phyloP scores from a whole-genome alignment of 257 asterid genomes.

The Schizonepeta tenuifolia region DNA sequence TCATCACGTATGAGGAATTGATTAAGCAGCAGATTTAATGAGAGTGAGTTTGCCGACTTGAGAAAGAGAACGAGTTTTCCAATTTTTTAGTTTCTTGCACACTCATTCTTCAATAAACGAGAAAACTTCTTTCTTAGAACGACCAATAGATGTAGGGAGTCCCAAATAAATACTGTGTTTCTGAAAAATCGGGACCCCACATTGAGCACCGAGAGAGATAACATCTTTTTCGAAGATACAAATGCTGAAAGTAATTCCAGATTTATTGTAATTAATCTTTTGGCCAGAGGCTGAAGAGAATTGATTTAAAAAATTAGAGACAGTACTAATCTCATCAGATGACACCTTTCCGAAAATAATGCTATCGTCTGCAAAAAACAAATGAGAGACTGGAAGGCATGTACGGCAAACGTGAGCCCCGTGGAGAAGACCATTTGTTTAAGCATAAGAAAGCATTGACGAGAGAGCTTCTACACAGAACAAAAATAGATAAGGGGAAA shows the following conservation, averaged over 20 bases:
- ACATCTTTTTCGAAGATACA: background rate
- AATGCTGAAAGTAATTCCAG: background rate
- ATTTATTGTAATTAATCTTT: too few relatives aligned
- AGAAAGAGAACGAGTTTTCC: background rate
- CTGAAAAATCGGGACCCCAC: background rate
- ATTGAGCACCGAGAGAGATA: background rate
- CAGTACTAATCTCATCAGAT: too few relatives aligned
- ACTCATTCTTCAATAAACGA: background rate
- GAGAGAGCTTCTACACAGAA: background rate
- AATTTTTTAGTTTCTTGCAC: background rate
- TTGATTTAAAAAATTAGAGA: too few relatives aligned
- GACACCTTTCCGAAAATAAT: too few relatives aligned
- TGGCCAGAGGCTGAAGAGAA: too few relatives aligned
- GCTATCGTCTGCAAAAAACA: too few relatives aligned
- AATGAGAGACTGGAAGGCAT: too few relatives aligned
- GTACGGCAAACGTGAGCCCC: too few relatives aligned
- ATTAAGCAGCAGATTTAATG: background rate
- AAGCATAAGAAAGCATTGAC: too few relatives aligned
- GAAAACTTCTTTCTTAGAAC: background rate
- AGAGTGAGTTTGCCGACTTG: background rate
- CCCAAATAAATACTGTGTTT: background rate
- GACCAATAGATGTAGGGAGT: background rate
- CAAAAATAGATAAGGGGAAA: background rate
- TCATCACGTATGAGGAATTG: background rate
- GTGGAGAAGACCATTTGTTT: too few relatives aligned